phyloP scores from a whole-genome alignment of 495 filamentous ascomycete genomes.

The Friedmanniomyces endolithicus region DNA sequence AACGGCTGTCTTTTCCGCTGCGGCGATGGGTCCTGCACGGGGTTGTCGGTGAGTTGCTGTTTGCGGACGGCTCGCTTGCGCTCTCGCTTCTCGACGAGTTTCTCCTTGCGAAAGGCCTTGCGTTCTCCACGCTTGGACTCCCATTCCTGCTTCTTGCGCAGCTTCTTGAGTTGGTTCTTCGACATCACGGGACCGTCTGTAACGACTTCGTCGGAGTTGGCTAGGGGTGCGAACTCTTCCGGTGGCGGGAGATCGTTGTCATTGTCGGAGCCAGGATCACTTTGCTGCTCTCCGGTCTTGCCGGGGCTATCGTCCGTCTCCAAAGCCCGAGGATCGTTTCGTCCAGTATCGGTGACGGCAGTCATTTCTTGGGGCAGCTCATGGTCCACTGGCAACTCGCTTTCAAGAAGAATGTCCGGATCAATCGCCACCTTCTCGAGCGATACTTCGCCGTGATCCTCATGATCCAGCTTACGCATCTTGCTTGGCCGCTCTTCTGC shows the following conservation, averaged over 20 bases:
- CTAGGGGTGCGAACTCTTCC: constrained; percentile 3
- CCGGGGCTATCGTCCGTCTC: not conserved
- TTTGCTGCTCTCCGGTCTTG: constrained; percentile 2
- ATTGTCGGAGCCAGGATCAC: constrained; percentile 8
- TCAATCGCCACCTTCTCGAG: not conserved
- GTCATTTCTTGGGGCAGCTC: too few species aligned
- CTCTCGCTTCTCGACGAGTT: constrained; percentile 50
- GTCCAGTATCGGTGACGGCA: too few species aligned
- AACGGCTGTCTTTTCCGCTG: not conserved
- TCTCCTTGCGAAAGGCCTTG: constrained; percentile 59
- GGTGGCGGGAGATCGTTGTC: constrained; percentile 4
- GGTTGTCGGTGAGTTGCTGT: not conserved
- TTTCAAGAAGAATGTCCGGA: not conserved
- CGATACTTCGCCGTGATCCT: not conserved
- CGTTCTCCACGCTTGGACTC: constrained; percentile 56
- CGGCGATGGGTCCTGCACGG: not conserved
- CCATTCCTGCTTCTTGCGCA: constrained; percentile 51
- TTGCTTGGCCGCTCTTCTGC: constrained; percentile 43
- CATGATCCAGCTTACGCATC: constrained; percentile 36
- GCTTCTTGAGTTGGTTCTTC: constrained; percentile 71
- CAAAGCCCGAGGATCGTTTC: not conserved
- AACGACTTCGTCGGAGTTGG: constrained; percentile 8
- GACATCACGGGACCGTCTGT: constrained; percentile 40
- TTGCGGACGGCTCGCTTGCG: constrained; percentile 37
- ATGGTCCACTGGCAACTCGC: not conserved